A percentile compares a stretch with the other conserved stretches of the same genome.
Evolutionary conservation across 192 early-diverging fungal genomes (phyloP).

Genomic region (Gamsiella multidivaricata): DNA sequence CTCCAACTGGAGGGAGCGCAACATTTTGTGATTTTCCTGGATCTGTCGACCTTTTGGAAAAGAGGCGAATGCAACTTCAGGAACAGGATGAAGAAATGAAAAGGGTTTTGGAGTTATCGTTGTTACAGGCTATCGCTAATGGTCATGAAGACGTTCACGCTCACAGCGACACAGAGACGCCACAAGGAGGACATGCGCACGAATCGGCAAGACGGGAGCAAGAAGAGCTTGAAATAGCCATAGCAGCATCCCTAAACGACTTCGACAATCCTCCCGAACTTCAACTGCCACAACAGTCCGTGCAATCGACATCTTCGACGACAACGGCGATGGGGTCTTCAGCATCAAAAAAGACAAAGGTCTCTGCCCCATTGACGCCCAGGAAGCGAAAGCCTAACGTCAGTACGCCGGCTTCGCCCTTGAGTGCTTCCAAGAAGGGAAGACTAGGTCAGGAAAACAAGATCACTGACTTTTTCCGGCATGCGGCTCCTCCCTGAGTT

Average conservation of each 20-base stretch:
- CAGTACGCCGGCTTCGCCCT: not conserved
- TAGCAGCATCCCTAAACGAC: conserved; percentile 29
- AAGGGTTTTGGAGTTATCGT: conserved; percentile 39
- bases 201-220: conserved; percentile 6
- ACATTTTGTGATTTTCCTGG: not conserved
- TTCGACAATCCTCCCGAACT: not conserved
- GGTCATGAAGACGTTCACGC: conserved; percentile 17
- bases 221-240: conserved; percentile 36
- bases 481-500: conserved; percentile 1
- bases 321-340: not conserved
- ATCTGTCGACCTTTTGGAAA: conserved; percentile 28
- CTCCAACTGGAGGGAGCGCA: too few relatives aligned
- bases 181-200: not conserved
- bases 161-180: not conserved
- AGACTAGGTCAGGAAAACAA: conserved; percentile 29
- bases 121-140: conserved; percentile 33
- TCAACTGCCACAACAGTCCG: not conserved
- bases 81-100: conserved; percentile 54
- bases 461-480: conserved; percentile 47
- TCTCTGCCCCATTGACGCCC: conserved; percentile 2
- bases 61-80: conserved; percentile 19
- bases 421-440: conserved; percentile 3
- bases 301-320: not conserved
- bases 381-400: conserved; percentile 15
- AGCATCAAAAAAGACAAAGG: not conserved